Evolutionary conservation across 1,139 yeast species (phyloP), one percentile per base, ranked within the genome.

Genomic region (Blastobotrys elegans): DNA sequence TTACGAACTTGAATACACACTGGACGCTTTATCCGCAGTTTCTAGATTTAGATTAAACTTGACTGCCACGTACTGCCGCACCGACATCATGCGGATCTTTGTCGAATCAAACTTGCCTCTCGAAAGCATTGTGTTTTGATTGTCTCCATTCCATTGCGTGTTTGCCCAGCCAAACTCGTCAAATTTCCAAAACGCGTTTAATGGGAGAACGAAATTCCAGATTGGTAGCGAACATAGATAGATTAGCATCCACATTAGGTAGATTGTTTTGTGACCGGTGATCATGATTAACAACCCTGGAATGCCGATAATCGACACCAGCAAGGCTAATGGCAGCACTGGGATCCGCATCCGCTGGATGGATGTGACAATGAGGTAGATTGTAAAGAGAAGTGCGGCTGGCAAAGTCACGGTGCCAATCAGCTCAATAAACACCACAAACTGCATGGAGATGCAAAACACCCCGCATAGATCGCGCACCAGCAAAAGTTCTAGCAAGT

Each of bases 151-250:
- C 10, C 13, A 5, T 21, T 96, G 76, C 1, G 96, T 88, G 57
- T 85, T 95, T 61, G 96, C 96, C 97, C 97, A 89, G 64, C 90
- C 80, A 66, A 89, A 89, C 65, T 89, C 96, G 68, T 89, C 97
- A 67, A 89, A 88, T 64, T 87, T 88, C 97, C 97, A 89, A 56
- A 59, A 89, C 0, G 96, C 86, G 67, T 89, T 87, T 11, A 80
- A 61, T 2, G 97, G 97, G 45, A 89, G 72, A 6, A 88, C 80
- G 63, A 89, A 83, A 67, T 89, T 89, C 97, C 97, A 89, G 51
- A 89, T 74, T 18, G 97, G 97, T 53, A 89, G 75, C 0, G 96
- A 92, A 27, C 80, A 1, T 39, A 89, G 65, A 61, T 89, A 89
- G 50, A 87, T 75, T 40, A 82, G 48, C 82, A 88, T 86, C 84